Base-by-base conservation (phyloP, 495 filamentous ascomycete genomes). In the Neurospora sp. region DNA sequence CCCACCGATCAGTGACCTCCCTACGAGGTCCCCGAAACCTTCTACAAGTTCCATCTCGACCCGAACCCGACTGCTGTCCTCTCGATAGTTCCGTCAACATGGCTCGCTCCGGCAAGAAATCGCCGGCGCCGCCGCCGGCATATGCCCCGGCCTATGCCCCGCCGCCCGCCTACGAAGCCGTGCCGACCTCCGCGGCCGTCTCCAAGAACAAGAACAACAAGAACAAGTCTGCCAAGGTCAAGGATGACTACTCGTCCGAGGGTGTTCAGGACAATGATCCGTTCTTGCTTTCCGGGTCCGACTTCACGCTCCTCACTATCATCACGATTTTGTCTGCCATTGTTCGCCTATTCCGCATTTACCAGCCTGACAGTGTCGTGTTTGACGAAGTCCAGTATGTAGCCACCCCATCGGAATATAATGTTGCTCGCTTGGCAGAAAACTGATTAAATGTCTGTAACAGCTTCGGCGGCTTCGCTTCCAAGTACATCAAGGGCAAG, bases 301-400 rank as follows among this genome's bases (percentile, higher is more conserved):
- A 98, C 83, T 97, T 93, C 82, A 89, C 92, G 79, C 77, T 92
- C 66, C 84, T 97, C 79, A 82, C 88, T 27, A 79, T 88, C 54
- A 82, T 98, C 73, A 97, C 93, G 59, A 73, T 94, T 62, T 76
- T 97, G 72, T 93, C 92, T 23, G 87, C 91, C 38, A 83, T 90
- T 73, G 94, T 99, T 72, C 91, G 96, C 74, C 83, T 99, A 39
- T 99, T 97, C 86, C 90, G 93, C 80, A 97, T 98, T 83, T 97
- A 96, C 82, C 94, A 98, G 80, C 96, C 96, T 59, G 91, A 90
- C 75, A 98, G 94, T 78, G 96, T 99, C 44, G 96, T 99, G 69
- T 99, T 99, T 81, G 96, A 99, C 80, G 96, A 99, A 87, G 96
- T 99, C 81, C 96, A 99, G 94, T 98, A 90, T 73, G 79, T 78